Conservation (phyloP, 805 yeast species). For the Blastobotrys mokoenaii region DNA sequence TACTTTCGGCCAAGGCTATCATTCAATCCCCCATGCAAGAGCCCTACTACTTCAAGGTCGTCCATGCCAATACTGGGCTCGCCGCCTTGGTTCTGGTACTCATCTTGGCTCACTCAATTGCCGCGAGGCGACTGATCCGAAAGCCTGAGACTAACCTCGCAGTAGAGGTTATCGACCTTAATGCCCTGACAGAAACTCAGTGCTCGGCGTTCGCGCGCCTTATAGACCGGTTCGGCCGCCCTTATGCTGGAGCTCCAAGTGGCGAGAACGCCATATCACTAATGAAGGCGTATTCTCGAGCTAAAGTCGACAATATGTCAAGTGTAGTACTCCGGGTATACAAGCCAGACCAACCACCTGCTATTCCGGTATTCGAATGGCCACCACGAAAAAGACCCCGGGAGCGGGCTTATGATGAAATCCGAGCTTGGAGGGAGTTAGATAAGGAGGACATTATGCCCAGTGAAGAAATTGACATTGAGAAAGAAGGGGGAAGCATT, state of each 20-base stretch:
- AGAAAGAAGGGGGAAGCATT: neutral
- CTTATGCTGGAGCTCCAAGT: conserved; percentile 25
- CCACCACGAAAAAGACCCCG: neutral
- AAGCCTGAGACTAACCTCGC: conserved; percentile 22
- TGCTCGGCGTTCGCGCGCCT: conserved; percentile 25
- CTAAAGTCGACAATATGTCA: conserved; percentile 21
- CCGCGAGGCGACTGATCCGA: conserved; percentile 18
- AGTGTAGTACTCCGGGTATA: conserved; percentile 28
- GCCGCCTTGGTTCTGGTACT: conserved; percentile 14
- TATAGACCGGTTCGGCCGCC: conserved; percentile 25
- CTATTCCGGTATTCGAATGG: neutral
- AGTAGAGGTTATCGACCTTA: conserved; percentile 26
- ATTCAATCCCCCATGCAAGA: neutral
- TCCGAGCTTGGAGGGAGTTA: conserved; percentile 27
- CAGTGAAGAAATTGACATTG: neutral
- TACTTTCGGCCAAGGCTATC: neutral
- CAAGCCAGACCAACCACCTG: conserved; percentile 12
- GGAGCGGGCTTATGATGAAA: conserved; percentile 19
- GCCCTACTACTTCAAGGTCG: neutral
- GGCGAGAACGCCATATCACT: conserved; percentile 29
- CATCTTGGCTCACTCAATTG: conserved; percentile 16
- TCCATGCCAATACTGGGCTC: conserved; percentile 11
- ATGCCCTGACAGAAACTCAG: conserved; percentile 20
- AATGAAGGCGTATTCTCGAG: conserved; percentile 24
- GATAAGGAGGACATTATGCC: conserved; percentile 22